Evolutionary conservation across 352 stramenopile genomes (phyloP).

Genomic region (Blastocystis sp.): DNA sequence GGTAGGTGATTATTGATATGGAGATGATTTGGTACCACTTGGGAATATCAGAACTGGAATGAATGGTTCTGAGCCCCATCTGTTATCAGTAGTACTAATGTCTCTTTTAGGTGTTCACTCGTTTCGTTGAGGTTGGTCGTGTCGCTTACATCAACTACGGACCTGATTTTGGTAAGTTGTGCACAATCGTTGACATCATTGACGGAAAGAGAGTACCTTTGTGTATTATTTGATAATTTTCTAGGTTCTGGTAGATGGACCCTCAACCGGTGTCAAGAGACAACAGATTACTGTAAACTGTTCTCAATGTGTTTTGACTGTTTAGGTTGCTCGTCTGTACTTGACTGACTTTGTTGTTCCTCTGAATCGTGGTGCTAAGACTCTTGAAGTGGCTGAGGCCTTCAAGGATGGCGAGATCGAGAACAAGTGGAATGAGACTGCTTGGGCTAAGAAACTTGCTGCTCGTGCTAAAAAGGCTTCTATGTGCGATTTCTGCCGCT

Average conservation of each 20-base stretch:
- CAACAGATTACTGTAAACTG: constrained; percentile 86
- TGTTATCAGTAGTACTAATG: constrained; percentile 11
- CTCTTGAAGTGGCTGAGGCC: constrained; percentile 70
- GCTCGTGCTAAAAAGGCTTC: constrained; percentile 89
- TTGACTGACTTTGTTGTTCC: constrained; percentile 93
- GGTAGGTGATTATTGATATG: background rate
- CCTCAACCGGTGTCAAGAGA: constrained; percentile 89
- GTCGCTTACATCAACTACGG: constrained; percentile 98
- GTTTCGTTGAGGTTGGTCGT: constrained; percentile 98
- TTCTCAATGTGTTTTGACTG: background rate
- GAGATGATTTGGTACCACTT: background rate
- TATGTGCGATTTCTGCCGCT: constrained; percentile 96
- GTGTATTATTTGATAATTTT: background rate
- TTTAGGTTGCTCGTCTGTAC: constrained; percentile 88
- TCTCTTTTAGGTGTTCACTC: constrained; percentile 86
- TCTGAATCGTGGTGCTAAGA: constrained; percentile 73
- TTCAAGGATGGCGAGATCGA: constrained; percentile 85
- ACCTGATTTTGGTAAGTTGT: constrained; percentile 91
- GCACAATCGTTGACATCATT: constrained; percentile 98
- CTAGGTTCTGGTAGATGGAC: constrained; percentile 87
- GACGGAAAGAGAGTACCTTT: constrained; percentile 89
- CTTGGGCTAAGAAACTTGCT: constrained; percentile 95
- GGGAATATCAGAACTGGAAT: background rate
- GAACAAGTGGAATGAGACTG: constrained; percentile 89
- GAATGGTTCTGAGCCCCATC: background rate